Percentiles rank a stretch among this genome's conserved stretches.
phyloP scores from a whole-genome alignment of 768 basidiomycete genomes.

The Tricholoma hemisulphureum region DNA sequence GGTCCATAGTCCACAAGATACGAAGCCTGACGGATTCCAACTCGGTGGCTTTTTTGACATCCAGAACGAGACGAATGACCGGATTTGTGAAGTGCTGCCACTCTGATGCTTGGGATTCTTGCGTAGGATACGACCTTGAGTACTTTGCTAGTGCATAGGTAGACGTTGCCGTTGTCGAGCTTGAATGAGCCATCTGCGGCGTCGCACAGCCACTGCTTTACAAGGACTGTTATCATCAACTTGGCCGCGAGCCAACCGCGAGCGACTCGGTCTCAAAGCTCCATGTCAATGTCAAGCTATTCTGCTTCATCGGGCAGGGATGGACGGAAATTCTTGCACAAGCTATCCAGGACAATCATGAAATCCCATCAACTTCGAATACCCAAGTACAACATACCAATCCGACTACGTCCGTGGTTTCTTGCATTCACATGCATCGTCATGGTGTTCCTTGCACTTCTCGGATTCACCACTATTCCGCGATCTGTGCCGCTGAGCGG shows the following conservation, averaged over 20 bases:
- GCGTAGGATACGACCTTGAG: slow-evolving; percentile 58
- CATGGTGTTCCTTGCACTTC: slow-evolving; percentile 67
- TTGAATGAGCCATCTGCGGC: slow-evolving; percentile 43
- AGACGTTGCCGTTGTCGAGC: slow-evolving; percentile 58
- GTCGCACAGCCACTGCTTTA: slow-evolving; percentile 15
- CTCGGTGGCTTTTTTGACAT: slow-evolving; percentile 50
- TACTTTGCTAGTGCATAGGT: slow-evolving; percentile 62
- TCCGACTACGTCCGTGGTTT: slow-evolving; percentile 85
- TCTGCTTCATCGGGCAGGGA: slow-evolving; percentile 13
- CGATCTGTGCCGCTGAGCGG: slow-evolving; percentile 68
- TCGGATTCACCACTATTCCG: slow-evolving; percentile 75
- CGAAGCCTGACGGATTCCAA: slow-evolving; percentile 65
- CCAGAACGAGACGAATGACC: slow-evolving; percentile 57
- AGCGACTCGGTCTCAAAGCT: no score
- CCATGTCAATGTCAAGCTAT: slow-evolving; percentile 7
- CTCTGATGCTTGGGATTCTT: slow-evolving; percentile 37
- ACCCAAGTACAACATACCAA: slow-evolving; percentile 66
- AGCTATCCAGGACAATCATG: slow-evolving; percentile 61
- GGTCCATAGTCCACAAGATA: slow-evolving; percentile 59
- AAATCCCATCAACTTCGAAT: slow-evolving; percentile 63
- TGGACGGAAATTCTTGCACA: slow-evolving; percentile 39
- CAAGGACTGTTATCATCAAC: not conserved
- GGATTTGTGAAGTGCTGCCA: slow-evolving; percentile 84
- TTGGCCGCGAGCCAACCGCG: no score
- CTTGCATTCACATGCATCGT: slow-evolving; percentile 65